phyloP scores from a whole-genome alignment of 2,329 filamentous ascomycete species.

The Drechslera avenae region DNA sequence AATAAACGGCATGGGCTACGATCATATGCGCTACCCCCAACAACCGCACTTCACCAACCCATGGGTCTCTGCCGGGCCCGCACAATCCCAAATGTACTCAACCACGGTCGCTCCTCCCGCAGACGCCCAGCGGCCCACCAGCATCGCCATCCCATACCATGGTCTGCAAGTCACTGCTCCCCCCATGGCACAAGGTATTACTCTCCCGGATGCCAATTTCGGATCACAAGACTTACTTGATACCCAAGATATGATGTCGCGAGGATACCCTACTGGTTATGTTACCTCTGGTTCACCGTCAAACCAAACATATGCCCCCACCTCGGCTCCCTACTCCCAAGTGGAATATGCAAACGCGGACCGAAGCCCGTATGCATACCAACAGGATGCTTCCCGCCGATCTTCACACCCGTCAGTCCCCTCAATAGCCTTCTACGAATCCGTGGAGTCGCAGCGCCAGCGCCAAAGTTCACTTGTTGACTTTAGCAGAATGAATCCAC shows the following conservation, averaged over 20 bases:
- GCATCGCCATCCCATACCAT: slow-evolving; percentile 73
- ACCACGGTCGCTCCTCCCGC: slow-evolving; percentile 66
- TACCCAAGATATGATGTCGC: slow-evolving; percentile 77
- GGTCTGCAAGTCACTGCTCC: slow-evolving; percentile 74
- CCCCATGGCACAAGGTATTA: slow-evolving; percentile 72
- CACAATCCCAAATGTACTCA: slow-evolving; percentile 67
- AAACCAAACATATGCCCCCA: slow-evolving; percentile 69
- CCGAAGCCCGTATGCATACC: slow-evolving; percentile 62
- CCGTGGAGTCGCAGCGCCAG: slow-evolving; percentile 53
- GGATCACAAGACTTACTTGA: slow-evolving; percentile 71
- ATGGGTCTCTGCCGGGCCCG: slow-evolving; percentile 69
- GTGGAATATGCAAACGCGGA: slow-evolving; percentile 69
- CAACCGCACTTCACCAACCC: slow-evolving; percentile 85
- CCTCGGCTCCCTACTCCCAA: slow-evolving; percentile 73
- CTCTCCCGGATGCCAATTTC: slow-evolving; percentile 66
- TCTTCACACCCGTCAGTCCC: slow-evolving; percentile 84
- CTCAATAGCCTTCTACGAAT: slow-evolving; percentile 58
- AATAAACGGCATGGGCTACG: slow-evolving; percentile 77
- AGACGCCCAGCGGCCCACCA: slow-evolving; percentile 59
- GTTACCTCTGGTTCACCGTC: slow-evolving; percentile 72
- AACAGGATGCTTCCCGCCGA: slow-evolving; percentile 65
- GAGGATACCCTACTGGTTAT: slow-evolving; percentile 72
- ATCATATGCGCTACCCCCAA: slow-evolving; percentile 72
- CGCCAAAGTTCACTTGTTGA: slow-evolving; percentile 69
- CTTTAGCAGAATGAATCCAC: slow-evolving; percentile 64